These are phyloP conservation scores for Polytrichum formosum DNA, from an alignment of 225 moss, liverwort and hornwort genomes.

Conservation along the genomic window DNA sequence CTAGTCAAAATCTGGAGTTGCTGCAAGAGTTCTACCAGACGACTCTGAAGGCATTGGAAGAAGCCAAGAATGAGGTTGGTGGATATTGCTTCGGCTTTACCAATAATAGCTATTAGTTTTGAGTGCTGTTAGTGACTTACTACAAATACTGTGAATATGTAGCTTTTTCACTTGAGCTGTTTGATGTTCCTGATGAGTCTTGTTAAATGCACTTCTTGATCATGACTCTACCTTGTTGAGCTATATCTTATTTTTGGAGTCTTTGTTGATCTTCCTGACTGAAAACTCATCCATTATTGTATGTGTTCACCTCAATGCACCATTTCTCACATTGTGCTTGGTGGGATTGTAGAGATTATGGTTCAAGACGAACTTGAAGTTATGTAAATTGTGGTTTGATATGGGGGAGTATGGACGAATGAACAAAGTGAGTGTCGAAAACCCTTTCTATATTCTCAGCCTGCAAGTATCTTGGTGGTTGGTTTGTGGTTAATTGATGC, in stretches of 20 bases:
- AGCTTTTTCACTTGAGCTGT: too few relatives aligned
- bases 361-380: slow-evolving; percentile 80
- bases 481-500: background rate
- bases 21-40: slow-evolving; percentile 79
- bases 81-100: background rate
- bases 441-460: too few relatives aligned
- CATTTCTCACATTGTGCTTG: slow-evolving; percentile 5
- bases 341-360: slow-evolving; percentile 57
- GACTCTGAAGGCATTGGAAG: slow-evolving; percentile 70
- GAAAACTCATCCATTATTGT: too few relatives aligned
- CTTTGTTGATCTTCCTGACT: too few relatives aligned
- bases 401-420: slow-evolving; percentile 76
- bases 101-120: too few relatives aligned
- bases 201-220: too few relatives aligned
- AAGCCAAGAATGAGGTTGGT: slow-evolving; percentile 72
- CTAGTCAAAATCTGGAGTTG: slow-evolving; percentile 70
- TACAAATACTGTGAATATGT: too few relatives aligned
- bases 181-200: too few relatives aligned
- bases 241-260: too few relatives aligned
- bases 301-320: too few relatives aligned
- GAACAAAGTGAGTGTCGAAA: slow-evolving; percentile 51
- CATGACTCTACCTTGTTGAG: too few relatives aligned
- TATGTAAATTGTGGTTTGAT: slow-evolving; percentile 81
- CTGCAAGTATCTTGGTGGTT: background rate
- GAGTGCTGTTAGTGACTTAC: too few relatives aligned